A percentile compares a stretch with the other conserved stretches of the same genome.
Conservation (phyloP, 2,329 filamentous ascomycete species). For the Diplocarpon mali region DNA sequence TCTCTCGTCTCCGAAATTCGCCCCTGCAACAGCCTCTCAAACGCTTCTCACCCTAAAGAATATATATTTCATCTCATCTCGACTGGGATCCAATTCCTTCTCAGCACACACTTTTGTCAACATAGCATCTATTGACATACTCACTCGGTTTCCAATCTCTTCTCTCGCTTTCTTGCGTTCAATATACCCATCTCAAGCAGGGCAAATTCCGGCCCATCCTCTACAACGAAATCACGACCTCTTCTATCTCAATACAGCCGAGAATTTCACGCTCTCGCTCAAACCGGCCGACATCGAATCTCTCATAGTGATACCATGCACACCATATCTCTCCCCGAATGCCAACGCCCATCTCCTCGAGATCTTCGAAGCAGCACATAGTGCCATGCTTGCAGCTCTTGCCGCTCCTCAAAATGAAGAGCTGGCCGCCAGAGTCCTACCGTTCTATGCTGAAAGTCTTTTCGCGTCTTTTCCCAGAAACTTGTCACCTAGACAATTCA, state of each 20-base stretch:
- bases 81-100: slow-evolving; percentile 51
- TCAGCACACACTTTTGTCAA: slow-evolving; percentile 62
- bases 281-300: slow-evolving; percentile 45
- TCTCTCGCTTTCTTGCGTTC: slow-evolving; percentile 44
- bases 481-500: slow-evolving; percentile 56
- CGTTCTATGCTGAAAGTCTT: slow-evolving; percentile 57
- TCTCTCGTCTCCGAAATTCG: slow-evolving; percentile 39
- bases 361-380: slow-evolving; percentile 63
- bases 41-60: slow-evolving; percentile 52
- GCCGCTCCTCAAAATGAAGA: slow-evolving; percentile 52
- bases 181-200: slow-evolving; percentile 27
- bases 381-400: slow-evolving; percentile 56
- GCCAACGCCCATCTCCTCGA: slow-evolving; percentile 38
- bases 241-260: slow-evolving; percentile 62
- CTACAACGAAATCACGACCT: slow-evolving; percentile 55
- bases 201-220: slow-evolving; percentile 50
- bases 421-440: slow-evolving; percentile 49
- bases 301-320: slow-evolving; percentile 48
- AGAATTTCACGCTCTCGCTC: slow-evolving; percentile 54
- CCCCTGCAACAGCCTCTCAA: slow-evolving; percentile 49
- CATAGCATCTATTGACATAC: slow-evolving; percentile 56
- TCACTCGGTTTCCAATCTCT: slow-evolving; percentile 48
- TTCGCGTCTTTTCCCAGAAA: slow-evolving; percentile 57
- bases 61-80: slow-evolving; percentile 58
- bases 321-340: slow-evolving; percentile 49